A percentile compares a stretch with the other conserved stretches of the same genome.
Conservation (phyloP, 108 stramenopile species). For the Skeletonema potamos region DNA sequence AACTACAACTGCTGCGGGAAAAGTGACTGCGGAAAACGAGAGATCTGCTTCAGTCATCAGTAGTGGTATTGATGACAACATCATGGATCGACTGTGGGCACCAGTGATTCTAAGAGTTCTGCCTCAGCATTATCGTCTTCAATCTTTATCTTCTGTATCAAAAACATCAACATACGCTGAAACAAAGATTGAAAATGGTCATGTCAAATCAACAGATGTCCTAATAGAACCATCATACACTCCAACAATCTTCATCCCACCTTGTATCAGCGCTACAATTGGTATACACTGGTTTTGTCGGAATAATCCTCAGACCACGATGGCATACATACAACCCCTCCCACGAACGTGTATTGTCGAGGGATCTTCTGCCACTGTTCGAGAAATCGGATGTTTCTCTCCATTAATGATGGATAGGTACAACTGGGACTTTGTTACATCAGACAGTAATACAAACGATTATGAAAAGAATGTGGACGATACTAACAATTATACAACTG, state of each 20-base stretch:
- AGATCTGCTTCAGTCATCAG: not conserved
- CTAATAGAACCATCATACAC: not conserved
- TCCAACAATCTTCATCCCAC: conserved; percentile 23
- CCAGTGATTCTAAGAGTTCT: not conserved
- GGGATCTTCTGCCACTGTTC: conserved; percentile 28
- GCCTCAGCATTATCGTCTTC: not conserved
- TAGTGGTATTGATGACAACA: not conserved
- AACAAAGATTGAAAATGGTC: too few species aligned
- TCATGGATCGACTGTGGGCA: not conserved
- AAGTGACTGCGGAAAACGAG: too few species aligned
- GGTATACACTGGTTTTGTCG: conserved; percentile 31
- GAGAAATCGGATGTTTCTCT: conserved; percentile 34
- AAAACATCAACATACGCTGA: not conserved
- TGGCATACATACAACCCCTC: conserved; percentile 1
- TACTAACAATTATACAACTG: not conserved
- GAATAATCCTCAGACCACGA: not conserved
- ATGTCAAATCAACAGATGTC: not conserved
- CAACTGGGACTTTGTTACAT: too few species aligned
- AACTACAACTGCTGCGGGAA: not conserved
- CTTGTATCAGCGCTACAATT: conserved; percentile 42
- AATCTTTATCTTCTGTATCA: not conserved
- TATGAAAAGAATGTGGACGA: too few species aligned
- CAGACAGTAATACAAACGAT: too few species aligned
- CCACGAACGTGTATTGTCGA: not conserved
- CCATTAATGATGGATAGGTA: conserved; percentile 5